phyloP scores from a whole-genome alignment of 305 asterid genomes.

The Lippia alba region DNA sequence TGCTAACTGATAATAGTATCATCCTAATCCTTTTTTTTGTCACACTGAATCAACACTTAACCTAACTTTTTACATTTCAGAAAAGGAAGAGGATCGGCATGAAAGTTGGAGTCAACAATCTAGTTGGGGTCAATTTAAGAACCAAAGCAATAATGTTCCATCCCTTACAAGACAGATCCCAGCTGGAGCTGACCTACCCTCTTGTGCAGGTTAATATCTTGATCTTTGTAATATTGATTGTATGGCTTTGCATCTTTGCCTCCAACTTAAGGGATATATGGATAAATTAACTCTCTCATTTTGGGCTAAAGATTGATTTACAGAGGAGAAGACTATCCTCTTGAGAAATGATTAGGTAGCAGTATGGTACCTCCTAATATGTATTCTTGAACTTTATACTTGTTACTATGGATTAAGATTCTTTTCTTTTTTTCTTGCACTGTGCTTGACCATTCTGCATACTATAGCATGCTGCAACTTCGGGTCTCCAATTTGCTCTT shows the following conservation, averaged over 20 bases:
- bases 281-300: not conserved
- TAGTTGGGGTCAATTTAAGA: slow-evolving; percentile 61
- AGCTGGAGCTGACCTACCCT: slow-evolving; percentile 89
- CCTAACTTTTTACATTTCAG: slow-evolving; percentile 45
- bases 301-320: slow-evolving; percentile 7
- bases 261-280: not conserved
- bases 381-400: slow-evolving; percentile 3
- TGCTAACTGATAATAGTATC: not conserved
- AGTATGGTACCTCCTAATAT: not conserved
- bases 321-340: not conserved
- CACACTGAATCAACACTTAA: slow-evolving; percentile 10
- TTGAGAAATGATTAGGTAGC: slow-evolving; percentile 7
- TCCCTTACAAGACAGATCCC: slow-evolving; percentile 92
- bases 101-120: slow-evolving; percentile 62
- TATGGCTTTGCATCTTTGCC: not conserved
- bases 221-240: slow-evolving; percentile 19
- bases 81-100: slow-evolving; percentile 59
- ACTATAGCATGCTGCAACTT: slow-evolving; percentile 26
- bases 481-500: slow-evolving; percentile 1
- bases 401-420: slow-evolving; percentile 4
- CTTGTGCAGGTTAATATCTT: slow-evolving; percentile 75
- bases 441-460: slow-evolving; percentile 13
- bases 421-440: not conserved
- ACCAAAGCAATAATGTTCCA: slow-evolving; percentile 56
- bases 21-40: not conserved